A percentile compares a stretch with the other conserved stretches of the same genome.
Evolutionary conservation across 2,329 filamentous ascomycete species (phyloP).

Genomic region (Stromatinia cepivora): DNA sequence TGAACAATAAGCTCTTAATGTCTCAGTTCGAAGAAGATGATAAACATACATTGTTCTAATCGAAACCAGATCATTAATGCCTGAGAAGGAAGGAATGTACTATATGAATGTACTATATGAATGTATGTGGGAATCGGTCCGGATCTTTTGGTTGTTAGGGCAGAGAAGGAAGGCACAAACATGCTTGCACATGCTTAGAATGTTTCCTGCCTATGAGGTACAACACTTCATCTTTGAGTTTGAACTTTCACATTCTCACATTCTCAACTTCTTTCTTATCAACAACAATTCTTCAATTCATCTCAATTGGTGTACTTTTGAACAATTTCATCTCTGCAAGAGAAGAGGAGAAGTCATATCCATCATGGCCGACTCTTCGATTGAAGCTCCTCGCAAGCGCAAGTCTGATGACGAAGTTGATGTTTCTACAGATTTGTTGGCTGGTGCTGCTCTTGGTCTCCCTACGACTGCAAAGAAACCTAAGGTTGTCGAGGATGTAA

Average conservation of each 20-base stretch:
- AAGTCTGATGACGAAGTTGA: neutral
- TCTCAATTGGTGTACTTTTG: neutral
- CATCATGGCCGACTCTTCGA: neutral
- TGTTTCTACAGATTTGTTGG: neutral
- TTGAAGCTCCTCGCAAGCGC: neutral
- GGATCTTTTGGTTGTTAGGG: neutral
- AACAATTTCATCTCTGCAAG: no score
- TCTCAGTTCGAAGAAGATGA: neutral
- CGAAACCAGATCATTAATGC: neutral
- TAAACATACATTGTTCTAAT: no score
- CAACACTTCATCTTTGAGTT: neutral
- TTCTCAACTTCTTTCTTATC: neutral
- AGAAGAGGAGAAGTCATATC: neutral
- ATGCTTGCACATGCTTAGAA: conserved; percentile 3
- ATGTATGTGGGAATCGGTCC: neutral
- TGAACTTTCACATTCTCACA: neutral
- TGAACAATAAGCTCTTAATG: neutral
- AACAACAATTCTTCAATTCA: neutral
- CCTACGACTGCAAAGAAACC: neutral
- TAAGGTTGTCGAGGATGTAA: neutral
- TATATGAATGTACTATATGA: neutral
- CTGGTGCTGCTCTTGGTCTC: neutral
- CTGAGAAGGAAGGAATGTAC: neutral
- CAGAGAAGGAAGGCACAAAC: neutral
- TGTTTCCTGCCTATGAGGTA: neutral